Evolutionary conservation across 1,139 yeast species (phyloP), one percentile per base, ranked within the genome.

Genomic region (Meyerozyma athensensis): DNA sequence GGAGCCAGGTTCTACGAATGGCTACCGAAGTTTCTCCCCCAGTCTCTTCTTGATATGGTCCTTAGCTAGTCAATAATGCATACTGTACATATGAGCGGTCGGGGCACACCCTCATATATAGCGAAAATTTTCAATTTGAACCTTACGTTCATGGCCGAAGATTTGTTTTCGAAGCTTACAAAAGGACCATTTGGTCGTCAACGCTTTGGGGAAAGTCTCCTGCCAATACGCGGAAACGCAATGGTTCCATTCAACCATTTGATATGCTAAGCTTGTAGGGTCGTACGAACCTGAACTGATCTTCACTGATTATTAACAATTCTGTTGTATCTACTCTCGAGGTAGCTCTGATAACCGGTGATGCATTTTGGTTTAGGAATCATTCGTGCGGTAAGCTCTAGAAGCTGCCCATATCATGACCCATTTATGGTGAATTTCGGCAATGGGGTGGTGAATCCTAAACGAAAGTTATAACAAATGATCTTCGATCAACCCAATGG

Each of bases 161-260:
- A 83, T 79, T 82, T 83, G 89, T 80, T 79, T 58, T 79, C 92
- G 81, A 84, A 82, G 90, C 85, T 63, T 66, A 65, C 90, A 71
- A 50, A 79, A 72, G 71, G 79, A 64, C 44, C 41, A 40, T 33
- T 33, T 19, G 43, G 40, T 39, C 58, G 49, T 30, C 41, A 40
- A 59, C 59, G 87, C 89, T 82, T 83, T 77, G 92, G 94, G 94
- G 92, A 84, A 84, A 84, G 94, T 84, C 94, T 83, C 92, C 94
- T 82, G 89, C 86, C 89, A 61, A 58, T 52, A 68, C 60, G 80
- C 78, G 81, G 81, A 74, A 77, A 76, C 81, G 79, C 63, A 61
- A 58, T 67, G 72, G 58, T 41, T 54, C 60, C 59, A 56, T 56
- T 54, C 48, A 53, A 54, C 54, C 65, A 60, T 56, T 65, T 55